These are phyloP conservation scores for Lasiosphaeriaceae sp. DNA, from an alignment of 495 filamentous ascomycete species.

Conservation along the genomic window DNA sequence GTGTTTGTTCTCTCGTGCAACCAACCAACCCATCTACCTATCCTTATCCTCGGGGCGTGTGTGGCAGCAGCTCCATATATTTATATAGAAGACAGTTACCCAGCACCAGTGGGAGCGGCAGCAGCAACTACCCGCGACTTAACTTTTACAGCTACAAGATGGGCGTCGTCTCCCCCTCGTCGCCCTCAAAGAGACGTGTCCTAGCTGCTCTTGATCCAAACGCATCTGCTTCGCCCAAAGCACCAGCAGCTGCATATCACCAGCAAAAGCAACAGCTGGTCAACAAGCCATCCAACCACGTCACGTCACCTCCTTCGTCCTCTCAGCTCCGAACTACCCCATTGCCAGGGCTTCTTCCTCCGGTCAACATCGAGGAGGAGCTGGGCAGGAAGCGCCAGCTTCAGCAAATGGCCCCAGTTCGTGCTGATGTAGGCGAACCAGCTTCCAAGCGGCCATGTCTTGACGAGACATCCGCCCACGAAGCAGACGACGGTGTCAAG, in stretches of 20 bases:
- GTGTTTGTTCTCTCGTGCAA: too few relatives aligned
- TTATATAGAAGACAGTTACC: too few relatives aligned
- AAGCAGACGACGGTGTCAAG: not conserved
- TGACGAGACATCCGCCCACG: not conserved
- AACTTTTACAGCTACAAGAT: not conserved
- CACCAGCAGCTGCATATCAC: not conserved
- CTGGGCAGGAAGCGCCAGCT: constrained; percentile 3
- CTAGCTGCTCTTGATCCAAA: constrained; percentile 42
- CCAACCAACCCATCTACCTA: too few relatives aligned
- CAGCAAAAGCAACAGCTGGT: not conserved
- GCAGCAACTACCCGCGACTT: not conserved
- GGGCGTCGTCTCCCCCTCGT: constrained; percentile 31
- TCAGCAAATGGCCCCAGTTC: not conserved
- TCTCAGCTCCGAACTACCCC: too few relatives aligned
- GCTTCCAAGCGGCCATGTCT: constrained; percentile 11
- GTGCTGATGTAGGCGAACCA: constrained; percentile 5
- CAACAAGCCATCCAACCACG: not conserved
- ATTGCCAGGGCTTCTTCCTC: too few relatives aligned
- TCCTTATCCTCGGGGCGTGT: too few relatives aligned
- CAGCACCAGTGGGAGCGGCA: too few relatives aligned
- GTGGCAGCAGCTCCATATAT: too few relatives aligned
- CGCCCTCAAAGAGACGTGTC: constrained; percentile 43
- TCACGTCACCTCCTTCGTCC: too few relatives aligned
- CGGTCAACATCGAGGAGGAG: too few relatives aligned
- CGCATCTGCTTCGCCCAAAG: constrained; percentile 24